phyloP scores from a whole-genome alignment of 805 yeast species.

The Cephaloascus albidus region DNA sequence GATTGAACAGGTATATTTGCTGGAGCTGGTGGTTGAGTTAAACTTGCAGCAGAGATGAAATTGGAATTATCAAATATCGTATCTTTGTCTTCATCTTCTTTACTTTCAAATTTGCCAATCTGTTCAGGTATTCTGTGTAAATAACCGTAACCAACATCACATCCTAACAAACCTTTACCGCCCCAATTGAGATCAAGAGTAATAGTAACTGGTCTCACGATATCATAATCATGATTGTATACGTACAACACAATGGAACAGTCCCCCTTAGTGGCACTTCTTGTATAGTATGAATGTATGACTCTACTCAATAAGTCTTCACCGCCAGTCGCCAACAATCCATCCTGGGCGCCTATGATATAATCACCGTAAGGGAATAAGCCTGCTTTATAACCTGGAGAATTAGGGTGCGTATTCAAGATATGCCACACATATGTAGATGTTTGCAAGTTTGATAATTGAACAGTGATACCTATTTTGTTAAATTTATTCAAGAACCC shows the following conservation, averaged over 20 bases:
- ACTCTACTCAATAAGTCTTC: slow-evolving; percentile 69
- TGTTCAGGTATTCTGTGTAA: slow-evolving; percentile 79
- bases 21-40: slow-evolving; percentile 5
- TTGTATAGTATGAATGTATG: slow-evolving; percentile 41
- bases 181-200: slow-evolving; percentile 63
- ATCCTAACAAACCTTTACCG: slow-evolving; percentile 80
- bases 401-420: slow-evolving; percentile 56
- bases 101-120: slow-evolving; percentile 33
- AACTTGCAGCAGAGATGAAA: background rate
- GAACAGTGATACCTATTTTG: slow-evolving; percentile 58
- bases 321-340: slow-evolving; percentile 79
- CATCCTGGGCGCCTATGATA: slow-evolving; percentile 82
- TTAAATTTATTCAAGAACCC: slow-evolving; percentile 22
- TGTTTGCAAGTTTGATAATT: slow-evolving; percentile 66
- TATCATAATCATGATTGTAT: slow-evolving; percentile 81
- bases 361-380: slow-evolving; percentile 81
- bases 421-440: slow-evolving; percentile 87
- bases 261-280: slow-evolving; percentile 15
- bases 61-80: background rate
- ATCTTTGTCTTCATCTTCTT: slow-evolving; percentile 2
- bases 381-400: slow-evolving; percentile 82
- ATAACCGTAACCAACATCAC: slow-evolving; percentile 91
- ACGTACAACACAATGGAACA: slow-evolving; percentile 52
- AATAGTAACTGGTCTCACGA: slow-evolving; percentile 82
- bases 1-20: slow-evolving; percentile 4